These are phyloP conservation scores for Parathielavia hyrcaniae DNA, from an alignment of 495 filamentous ascomycete species.

Conservation along the genomic window DNA sequence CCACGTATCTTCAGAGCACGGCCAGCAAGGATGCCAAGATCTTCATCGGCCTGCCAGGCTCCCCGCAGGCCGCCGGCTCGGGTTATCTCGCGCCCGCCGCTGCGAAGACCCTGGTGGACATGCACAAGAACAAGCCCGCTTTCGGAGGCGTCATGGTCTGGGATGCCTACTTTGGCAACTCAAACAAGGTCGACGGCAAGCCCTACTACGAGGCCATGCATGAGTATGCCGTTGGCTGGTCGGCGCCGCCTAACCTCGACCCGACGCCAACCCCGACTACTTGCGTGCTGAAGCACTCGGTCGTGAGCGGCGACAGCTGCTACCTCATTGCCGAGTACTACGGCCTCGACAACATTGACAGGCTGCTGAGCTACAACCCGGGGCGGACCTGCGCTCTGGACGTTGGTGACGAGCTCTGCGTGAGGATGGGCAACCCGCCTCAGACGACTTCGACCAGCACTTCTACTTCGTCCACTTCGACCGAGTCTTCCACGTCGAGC, in stretches of 20 bases:
- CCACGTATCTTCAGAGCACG: constrained; percentile 47
- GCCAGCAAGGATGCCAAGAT: constrained; percentile 56
- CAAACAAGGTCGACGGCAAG: constrained; percentile 16
- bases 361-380: constrained; percentile 3
- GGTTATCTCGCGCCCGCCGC: constrained; percentile 31
- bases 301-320: constrained; percentile 18
- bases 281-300: constrained; percentile 17
- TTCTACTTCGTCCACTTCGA: no score
- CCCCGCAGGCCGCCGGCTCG: constrained; percentile 26
- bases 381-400: constrained; percentile 6
- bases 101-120: constrained; percentile 26
- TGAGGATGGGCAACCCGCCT: constrained; percentile 11
- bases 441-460: constrained; percentile 9
- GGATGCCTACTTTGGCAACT: constrained; percentile 33
- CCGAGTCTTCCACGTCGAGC: neutral
- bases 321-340: constrained; percentile 14
- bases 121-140: constrained; percentile 29
- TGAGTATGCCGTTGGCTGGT: constrained; percentile 17
- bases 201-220: constrained; percentile 31
- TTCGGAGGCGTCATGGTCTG: constrained; percentile 43
- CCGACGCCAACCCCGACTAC: constrained; percentile 12
- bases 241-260: constrained; percentile 10
- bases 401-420: constrained; percentile 13
- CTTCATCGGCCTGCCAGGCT: constrained; percentile 58
- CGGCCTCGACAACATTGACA: constrained; percentile 12